Conservation (phyloP, 2,329 filamentous ascomycete species). For the Diplodia intermedia region DNA sequence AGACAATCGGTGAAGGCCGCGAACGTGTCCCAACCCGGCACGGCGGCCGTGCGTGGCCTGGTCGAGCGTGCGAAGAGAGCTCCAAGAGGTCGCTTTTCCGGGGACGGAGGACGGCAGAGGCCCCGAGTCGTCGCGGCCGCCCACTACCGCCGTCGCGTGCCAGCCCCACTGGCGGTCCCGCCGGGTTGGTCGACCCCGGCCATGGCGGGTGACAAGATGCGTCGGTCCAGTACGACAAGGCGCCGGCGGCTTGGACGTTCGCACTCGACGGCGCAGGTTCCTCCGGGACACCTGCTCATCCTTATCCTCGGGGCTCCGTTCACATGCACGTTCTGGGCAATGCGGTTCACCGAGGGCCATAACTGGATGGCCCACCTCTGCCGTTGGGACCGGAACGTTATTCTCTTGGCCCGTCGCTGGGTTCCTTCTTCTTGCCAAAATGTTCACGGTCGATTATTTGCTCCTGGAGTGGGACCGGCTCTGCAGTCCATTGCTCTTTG, state of each 20-base stretch:
- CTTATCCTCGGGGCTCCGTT: no score
- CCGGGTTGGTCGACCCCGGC: background rate
- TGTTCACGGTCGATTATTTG: no score
- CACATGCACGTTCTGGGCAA: no score
- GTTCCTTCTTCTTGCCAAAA: no score
- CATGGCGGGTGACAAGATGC: background rate
- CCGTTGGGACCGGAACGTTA: no score
- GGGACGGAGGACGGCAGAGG: background rate
- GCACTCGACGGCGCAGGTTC: slow-evolving; percentile 2
- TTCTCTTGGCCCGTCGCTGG: no score
- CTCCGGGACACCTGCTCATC: background rate
- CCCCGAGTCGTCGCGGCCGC: background rate
- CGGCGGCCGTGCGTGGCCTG: background rate
- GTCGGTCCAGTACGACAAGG: slow-evolving; percentile 12
- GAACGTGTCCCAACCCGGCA: background rate
- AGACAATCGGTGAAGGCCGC: background rate
- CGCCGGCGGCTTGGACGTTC: background rate
- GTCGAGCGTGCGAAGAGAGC: background rate
- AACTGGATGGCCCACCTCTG: no score
- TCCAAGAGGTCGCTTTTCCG: background rate
- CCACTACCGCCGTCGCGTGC: slow-evolving; percentile 9
- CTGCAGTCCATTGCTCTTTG: no score
- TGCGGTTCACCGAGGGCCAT: no score
- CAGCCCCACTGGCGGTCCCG: background rate
- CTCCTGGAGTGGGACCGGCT: no score